A percentile compares a stretch with the other conserved stretches of the same genome.
Conservation (phyloP, 306 rosid genomes). For the Carpinus viminea region DNA sequence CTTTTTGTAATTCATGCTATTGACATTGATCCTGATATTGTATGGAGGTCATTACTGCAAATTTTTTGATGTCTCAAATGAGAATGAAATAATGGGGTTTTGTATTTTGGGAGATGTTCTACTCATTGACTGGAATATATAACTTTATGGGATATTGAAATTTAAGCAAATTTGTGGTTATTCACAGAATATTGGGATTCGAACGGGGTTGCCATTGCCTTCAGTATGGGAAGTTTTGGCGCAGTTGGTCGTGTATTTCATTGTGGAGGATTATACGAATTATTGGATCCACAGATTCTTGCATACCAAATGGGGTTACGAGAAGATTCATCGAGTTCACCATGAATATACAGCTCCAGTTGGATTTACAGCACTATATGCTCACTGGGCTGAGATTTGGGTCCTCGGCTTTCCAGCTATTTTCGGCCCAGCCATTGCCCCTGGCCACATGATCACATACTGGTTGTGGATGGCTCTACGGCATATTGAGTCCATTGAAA, state of each 20-base stretch:
- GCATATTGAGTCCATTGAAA: slow-evolving; percentile 80
- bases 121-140: not conserved
- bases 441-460: slow-evolving; percentile 79
- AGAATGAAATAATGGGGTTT: not conserved
- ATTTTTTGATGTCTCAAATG: not conserved
- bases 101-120: not conserved
- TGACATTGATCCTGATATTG: not conserved
- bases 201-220: slow-evolving; percentile 72
- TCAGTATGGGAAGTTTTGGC: slow-evolving; percentile 70
- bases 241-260: slow-evolving; percentile 60
- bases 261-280: slow-evolving; percentile 72
- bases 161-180: not conserved
- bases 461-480: slow-evolving; percentile 85
- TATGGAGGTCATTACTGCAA: not conserved
- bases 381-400: slow-evolving; percentile 88
- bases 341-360: slow-evolving; percentile 82
- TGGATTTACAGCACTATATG: slow-evolving; percentile 76
- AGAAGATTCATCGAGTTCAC: slow-evolving; percentile 77
- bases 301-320: slow-evolving; percentile 75
- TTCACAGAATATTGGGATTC: slow-evolving; percentile 66
- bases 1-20: not conserved
- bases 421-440: slow-evolving; percentile 76
- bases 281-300: slow-evolving; percentile 83
- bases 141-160: not conserved
- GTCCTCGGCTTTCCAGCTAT: slow-evolving; percentile 75